Evolutionary conservation across 1,139 yeast species (phyloP), one percentile per base, ranked within the genome.

Genomic region (Taphrina deformans): DNA sequence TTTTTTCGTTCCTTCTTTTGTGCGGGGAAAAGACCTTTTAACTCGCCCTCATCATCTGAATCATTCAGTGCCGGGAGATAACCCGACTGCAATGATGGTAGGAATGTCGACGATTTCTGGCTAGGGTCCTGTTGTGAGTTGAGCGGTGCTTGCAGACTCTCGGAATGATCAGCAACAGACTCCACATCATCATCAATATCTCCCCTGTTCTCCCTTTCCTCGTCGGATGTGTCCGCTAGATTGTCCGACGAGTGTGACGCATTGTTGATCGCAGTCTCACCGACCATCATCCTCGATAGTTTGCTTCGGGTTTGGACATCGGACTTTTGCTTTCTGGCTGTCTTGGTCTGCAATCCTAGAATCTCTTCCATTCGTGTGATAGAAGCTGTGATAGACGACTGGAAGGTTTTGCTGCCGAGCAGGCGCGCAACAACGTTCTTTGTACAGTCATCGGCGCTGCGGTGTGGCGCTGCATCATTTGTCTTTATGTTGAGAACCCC

Each of bases 1-100:
- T 93, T 95, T 72, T 91, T 91, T 69, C 95, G 70, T 23, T 53
- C 55, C 69, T 84, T 82, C 6, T 87, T 55, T 16, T 50, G 63
- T 12, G 63, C 63, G 10, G 63, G 63, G 24, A 53, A 53, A 5
- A 53, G 35, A 9, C 56, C 63, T 18, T 62, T 52, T 44, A 66
- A 66, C 21, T 67, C 70, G 10, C 67, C 68, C 29, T 67, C 69
- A 48, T 70, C 72, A 50, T 55, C 41, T 33, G 62, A 53, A 21
- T 61, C 69, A 38, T 66, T 45, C 23, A 18, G 27, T 21, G 67
- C 67, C 3, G 64, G 48, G 23, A 66, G 35, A 38, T 66, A 66
- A 14, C 67, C 69, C 23, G 62, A 33, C 24, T 51, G 55, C 58
- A 65, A 40, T 31, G 60, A 41, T 21, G 68, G 66, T 50, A 64